Base-by-base conservation (phyloP, 208 protist genomes). In the Wallacemonas sp. region DNA sequence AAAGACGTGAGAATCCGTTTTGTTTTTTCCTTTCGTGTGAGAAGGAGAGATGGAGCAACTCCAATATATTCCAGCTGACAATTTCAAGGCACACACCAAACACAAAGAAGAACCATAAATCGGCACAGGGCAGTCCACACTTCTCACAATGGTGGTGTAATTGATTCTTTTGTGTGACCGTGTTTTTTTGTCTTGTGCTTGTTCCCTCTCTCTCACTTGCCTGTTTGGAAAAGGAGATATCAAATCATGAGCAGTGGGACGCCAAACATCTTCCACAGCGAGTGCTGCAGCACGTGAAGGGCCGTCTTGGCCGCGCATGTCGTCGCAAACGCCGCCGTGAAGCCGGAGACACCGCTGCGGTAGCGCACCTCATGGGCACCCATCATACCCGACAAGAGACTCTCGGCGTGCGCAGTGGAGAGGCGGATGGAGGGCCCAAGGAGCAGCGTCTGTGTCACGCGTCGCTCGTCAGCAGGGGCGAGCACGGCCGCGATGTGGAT, bases 311-410 rank as follows among this genome's bases (percentile, higher is more conserved):
- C 81, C 22, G 65, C 74, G 7, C 45, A n/a, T 28, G 20, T 31
- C n/a, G 62, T 77, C 3, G 23, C 59, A 76, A 94, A 94, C 0
- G 14, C 10, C 31, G 89, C 74, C 5, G 69, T 25, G 36, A 94
- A 89, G 23, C 63, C 75, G 2, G 65, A 45, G n/a, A 67, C n/a
- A 22, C 11, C 23, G 4, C 44, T 36, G 3, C 75, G 23, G 61
- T 85, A 94, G 18, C 57, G 67, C 32, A 89, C 63, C 10, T 55
- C 26, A 2, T 36, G 72, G 0, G 82, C 83, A 36, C 78, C 79
- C 64, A 94, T 87, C 49, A 94, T 65, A 0, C 82, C 86, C 12
- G 59, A 65, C 57, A 94, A 87, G 10, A 94, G 49, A 38, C 81
- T 76, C 25, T 79, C 48, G 42, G 87, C 78, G 50, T 87, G 82